A percentile compares a stretch with the other conserved stretches of the same genome.
Evolutionary conservation across 202 grass and related monocot species (phyloP).

Genomic region (Dendrocalamus latiflorus): DNA sequence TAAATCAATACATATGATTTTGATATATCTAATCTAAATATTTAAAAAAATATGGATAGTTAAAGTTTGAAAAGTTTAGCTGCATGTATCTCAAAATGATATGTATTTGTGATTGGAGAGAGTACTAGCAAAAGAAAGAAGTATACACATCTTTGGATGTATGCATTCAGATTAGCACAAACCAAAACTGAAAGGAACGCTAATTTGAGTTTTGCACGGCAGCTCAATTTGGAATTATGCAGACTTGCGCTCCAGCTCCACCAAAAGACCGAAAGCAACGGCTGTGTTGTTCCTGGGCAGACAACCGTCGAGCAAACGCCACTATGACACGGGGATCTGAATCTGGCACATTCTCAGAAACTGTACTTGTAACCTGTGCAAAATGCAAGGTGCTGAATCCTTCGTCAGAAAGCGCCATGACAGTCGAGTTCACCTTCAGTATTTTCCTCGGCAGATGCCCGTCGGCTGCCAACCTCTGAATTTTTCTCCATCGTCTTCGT

Average conservation of each 20-base stretch:
- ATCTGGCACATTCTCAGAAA: neutral
- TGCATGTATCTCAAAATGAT: too few relatives aligned
- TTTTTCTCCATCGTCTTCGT: neutral
- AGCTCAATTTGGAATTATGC: conserved; percentile 2
- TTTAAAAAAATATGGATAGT: too few relatives aligned
- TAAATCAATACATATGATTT: too few relatives aligned
- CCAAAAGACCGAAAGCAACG: conserved; percentile 21
- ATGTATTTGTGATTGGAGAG: too few relatives aligned
- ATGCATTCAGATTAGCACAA: neutral
- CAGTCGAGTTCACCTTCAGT: neutral
- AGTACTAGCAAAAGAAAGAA: neutral
- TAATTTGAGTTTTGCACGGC: conserved; percentile 15
- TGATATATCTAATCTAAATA: too few relatives aligned
- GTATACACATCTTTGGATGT: neutral
- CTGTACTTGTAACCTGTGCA: neutral
- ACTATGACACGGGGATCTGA: neutral
- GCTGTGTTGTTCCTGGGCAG: neutral
- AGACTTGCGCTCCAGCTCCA: neutral
- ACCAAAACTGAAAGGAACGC: conserved; percentile 9
- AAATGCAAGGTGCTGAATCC: neutral
- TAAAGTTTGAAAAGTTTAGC: too few relatives aligned
- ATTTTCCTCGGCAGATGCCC: neutral
- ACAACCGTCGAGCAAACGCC: neutral
- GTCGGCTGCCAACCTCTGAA: neutral
- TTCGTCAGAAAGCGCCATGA: neutral